phyloP scores from a whole-genome alignment of 106 monocot genomes.

The Dioscorea alata region DNA sequence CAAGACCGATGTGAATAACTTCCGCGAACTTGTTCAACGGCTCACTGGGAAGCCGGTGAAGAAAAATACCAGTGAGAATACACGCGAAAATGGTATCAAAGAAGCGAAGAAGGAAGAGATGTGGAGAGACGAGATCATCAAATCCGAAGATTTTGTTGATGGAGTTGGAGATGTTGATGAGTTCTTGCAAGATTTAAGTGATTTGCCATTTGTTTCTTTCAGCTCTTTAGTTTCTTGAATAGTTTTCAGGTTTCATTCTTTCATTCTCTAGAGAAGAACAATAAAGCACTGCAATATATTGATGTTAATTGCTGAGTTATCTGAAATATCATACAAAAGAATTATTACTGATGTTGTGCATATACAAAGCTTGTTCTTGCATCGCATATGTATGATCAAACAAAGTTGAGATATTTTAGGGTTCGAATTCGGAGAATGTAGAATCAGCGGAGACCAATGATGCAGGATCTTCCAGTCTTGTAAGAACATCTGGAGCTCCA shows the following conservation, averaged over 20 bases:
- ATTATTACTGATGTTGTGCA: background rate
- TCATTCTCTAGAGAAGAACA: too few species aligned
- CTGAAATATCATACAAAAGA: background rate
- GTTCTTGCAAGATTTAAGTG: conserved; percentile 1
- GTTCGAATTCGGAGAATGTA: conserved; percentile 53
- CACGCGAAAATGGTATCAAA: too few species aligned
- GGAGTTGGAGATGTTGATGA: conserved; percentile 9
- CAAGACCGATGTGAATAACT: conserved; percentile 54
- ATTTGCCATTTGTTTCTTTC: conserved; percentile 4
- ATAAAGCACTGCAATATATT: too few species aligned
- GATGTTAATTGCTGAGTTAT: background rate
- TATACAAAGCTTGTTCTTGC: background rate
- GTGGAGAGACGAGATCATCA: background rate
- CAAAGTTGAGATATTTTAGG: conserved; percentile 13
- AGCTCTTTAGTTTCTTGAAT: background rate
- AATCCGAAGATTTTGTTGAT: conserved; percentile 1
- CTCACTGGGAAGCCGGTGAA: conserved; percentile 60
- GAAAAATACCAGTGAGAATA: background rate
- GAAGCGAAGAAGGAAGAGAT: too few species aligned
- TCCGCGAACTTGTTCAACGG: conserved; percentile 74
- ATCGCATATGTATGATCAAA: background rate
- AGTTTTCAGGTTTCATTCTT: too few species aligned
- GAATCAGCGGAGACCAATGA: conserved; percentile 10
- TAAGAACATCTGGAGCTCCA: conserved; percentile 85
- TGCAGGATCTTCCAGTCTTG: conserved; percentile 50